These are phyloP conservation scores for Gossypium ekmanianum DNA, from an alignment of 345 rosid species.

Conservation along the genomic window DNA sequence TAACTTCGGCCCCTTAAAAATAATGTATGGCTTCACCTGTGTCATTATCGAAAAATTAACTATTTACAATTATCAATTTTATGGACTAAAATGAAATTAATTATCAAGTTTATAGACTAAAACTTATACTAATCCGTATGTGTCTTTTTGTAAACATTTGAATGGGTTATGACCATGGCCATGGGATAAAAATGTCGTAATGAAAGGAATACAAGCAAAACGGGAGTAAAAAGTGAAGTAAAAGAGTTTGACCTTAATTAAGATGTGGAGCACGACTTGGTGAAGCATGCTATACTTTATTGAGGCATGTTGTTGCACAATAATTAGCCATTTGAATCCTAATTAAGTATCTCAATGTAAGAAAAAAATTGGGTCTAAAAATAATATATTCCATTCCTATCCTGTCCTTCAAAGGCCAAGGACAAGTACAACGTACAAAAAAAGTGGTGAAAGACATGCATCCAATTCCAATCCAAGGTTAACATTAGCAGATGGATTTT, in stretches of 20 bases:
- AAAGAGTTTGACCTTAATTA: background rate
- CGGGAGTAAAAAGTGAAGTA: background rate
- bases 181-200: no score
- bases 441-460: background rate
- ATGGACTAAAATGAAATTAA: no score
- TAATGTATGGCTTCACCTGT: no score
- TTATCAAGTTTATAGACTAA: no score
- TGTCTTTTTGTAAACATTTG: no score
- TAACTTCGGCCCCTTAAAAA: no score
- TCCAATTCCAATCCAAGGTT: background rate
- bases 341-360: slow-evolving; percentile 4
- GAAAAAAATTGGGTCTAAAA: background rate
- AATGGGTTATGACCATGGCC: no score
- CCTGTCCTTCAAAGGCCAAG: no score
- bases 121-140: no score
- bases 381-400: background rate
- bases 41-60: no score
- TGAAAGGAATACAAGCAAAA: background rate
- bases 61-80: no score
- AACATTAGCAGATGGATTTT: background rate
- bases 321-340: background rate
- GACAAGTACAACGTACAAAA: background rate
- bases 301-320: background rate
- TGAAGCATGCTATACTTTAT: background rate
- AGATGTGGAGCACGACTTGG: background rate